A percentile compares a stretch with the other conserved stretches of the same genome.
These are phyloP conservation scores for Microdochium bolleyi DNA, from an alignment of 2,329 filamentous ascomycete species.

Conservation along the genomic window DNA sequence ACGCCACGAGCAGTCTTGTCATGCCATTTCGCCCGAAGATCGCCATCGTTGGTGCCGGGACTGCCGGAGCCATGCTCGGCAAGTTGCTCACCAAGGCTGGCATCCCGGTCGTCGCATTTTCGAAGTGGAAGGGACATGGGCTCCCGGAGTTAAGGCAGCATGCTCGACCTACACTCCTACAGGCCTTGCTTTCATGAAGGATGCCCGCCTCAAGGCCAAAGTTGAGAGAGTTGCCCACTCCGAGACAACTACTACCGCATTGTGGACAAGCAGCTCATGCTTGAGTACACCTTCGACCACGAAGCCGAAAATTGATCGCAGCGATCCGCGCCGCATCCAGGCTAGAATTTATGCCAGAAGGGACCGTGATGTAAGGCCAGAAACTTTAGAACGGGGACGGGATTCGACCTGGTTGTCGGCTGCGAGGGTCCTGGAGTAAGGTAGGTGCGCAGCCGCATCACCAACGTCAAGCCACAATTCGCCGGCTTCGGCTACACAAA, in stretches of 20 bases:
- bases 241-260: conserved; percentile 43
- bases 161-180: conserved; percentile 44
- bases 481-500: conserved; percentile 35
- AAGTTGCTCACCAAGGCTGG: conserved; percentile 39
- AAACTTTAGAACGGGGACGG: conserved; percentile 21
- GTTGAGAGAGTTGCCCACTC: conserved; percentile 43
- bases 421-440: conserved; percentile 28
- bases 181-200: conserved; percentile 41
- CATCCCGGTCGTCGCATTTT: conserved; percentile 38
- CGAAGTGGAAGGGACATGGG: conserved; percentile 36
- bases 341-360: conserved; percentile 33
- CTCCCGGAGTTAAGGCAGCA: conserved; percentile 41
- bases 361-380: conserved; percentile 36
- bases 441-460: conserved; percentile 25
- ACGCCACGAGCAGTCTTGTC: no score
- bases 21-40: no score
- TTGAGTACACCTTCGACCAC: conserved; percentile 22
- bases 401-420: conserved; percentile 28
- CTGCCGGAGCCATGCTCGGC: conserved; percentile 40
- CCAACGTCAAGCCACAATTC: conserved; percentile 32
- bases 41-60: conserved; percentile 41
- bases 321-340: conserved; percentile 33
- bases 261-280: conserved; percentile 30
- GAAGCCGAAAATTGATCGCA: conserved; percentile 46
- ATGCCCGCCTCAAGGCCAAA: conserved; percentile 38